These are phyloP conservation scores for Citrullus colocynthis DNA, from an alignment of 306 rosid species.

Conservation along the genomic window DNA sequence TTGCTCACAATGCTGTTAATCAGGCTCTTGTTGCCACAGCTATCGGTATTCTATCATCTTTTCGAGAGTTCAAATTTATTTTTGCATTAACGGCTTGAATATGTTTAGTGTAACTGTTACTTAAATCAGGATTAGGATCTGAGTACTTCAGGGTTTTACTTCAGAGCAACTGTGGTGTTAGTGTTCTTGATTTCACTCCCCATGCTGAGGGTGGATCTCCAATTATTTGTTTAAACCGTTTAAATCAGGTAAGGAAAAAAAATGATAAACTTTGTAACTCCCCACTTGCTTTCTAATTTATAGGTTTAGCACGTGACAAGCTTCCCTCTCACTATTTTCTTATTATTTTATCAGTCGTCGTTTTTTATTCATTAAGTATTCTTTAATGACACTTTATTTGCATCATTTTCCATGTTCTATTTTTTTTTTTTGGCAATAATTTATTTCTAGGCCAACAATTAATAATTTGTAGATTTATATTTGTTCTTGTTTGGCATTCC, in stretches of 20 bases:
- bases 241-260: conserved; percentile 65
- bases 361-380: neutral
- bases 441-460: neutral
- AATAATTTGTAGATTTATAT: neutral
- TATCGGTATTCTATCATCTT: conserved; percentile 44
- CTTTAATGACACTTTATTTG: neutral
- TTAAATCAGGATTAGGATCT: conserved; percentile 46
- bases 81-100: conserved; percentile 1
- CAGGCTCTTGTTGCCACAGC: conserved; percentile 97
- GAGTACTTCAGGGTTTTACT: conserved; percentile 81
- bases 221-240: conserved; percentile 69
- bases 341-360: neutral
- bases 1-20: conserved; percentile 97
- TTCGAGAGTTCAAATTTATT: conserved; percentile 7
- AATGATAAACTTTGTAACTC: neutral
- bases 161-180: conserved; percentile 93
- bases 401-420: neutral
- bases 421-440: neutral
- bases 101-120: conserved; percentile 3
- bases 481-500: neutral
- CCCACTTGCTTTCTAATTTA: neutral
- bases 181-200: conserved; percentile 79
- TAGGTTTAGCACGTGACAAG: neutral
- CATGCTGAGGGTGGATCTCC: conserved; percentile 59
- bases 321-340: neutral